Evolutionary conservation across 345 rosid genomes (phyloP).

Genomic region (Pugionium dolabratum): DNA sequence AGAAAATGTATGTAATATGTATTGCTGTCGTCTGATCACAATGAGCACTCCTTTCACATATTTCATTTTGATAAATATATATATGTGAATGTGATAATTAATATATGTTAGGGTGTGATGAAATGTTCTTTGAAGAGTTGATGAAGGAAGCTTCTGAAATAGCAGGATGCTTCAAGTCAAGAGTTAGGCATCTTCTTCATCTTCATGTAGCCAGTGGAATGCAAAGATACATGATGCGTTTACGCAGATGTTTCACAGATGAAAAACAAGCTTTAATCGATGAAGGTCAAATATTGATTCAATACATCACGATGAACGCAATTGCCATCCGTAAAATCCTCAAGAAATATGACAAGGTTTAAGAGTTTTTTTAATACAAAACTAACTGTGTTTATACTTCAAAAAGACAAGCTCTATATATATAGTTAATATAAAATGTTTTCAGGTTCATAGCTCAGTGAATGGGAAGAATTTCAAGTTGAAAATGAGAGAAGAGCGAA

Average conservation of each 20-base stretch:
- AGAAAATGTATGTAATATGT: too few species aligned
- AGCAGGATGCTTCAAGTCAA: constrained; percentile 76
- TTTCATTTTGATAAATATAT: too few species aligned
- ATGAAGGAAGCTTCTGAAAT: constrained; percentile 83
- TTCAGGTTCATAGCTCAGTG: constrained; percentile 77
- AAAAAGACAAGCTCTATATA: background rate
- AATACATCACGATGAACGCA: constrained; percentile 80
- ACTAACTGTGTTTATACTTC: background rate
- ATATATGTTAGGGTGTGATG: constrained; percentile 68
- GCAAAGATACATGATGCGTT: constrained; percentile 56
- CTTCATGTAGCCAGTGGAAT: constrained; percentile 74
- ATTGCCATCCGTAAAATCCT: constrained; percentile 86
- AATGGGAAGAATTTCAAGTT: constrained; percentile 77
- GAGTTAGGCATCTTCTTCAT: constrained; percentile 76
- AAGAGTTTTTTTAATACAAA: background rate
- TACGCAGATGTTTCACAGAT: constrained; percentile 64
- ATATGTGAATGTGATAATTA: background rate
- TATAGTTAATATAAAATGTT: constrained; percentile 19
- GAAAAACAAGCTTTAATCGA: constrained; percentile 58
- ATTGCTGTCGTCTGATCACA: too few species aligned
- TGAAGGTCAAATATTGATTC: constrained; percentile 76
- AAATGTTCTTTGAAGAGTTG: constrained; percentile 77
- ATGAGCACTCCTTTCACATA: too few species aligned
- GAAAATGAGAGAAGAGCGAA: constrained; percentile 80
- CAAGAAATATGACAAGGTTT: constrained; percentile 91